A percentile compares a stretch with the other conserved stretches of the same genome.
Conservation (phyloP, 345 rosid species). For the Conringia planisiliqua region DNA sequence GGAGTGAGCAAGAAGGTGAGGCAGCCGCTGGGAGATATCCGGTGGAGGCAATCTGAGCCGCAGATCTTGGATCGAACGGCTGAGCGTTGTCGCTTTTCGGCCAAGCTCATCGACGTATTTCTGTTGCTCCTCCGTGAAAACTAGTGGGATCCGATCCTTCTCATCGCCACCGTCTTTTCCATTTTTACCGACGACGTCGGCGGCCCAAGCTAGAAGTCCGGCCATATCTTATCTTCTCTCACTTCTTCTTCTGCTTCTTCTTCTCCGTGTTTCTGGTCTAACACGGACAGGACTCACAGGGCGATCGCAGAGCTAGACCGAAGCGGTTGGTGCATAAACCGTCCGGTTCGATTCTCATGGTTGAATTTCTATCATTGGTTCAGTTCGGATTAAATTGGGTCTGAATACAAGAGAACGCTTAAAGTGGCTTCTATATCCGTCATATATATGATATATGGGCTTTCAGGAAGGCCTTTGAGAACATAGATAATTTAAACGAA, state of each 20-base stretch:
- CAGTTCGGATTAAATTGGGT: neutral
- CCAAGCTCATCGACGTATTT: constrained; percentile 66
- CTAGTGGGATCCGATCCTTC: constrained; percentile 42
- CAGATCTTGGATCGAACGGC: constrained; percentile 82
- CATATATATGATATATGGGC: neutral
- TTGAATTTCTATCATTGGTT: neutral
- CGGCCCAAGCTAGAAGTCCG: constrained; percentile 92
- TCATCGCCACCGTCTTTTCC: constrained; percentile 42
- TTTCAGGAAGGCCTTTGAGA: neutral
- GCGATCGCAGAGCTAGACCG: constrained; percentile 19
- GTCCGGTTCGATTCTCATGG: neutral
- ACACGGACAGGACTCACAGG: neutral
- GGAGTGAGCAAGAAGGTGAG: constrained; percentile 88
- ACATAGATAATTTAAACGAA: neutral
- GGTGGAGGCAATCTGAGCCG: constrained; percentile 81
- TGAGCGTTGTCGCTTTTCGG: constrained; percentile 62
- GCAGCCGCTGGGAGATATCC: constrained; percentile 84
- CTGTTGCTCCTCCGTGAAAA: constrained; percentile 63
- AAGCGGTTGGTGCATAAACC: constrained; percentile 14
- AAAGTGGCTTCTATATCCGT: neutral
- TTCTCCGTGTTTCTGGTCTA: neutral
- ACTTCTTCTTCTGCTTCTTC: neutral
- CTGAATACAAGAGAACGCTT: neutral
- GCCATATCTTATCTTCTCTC: constrained; percentile 49
- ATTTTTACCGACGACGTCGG: constrained; percentile 80